A percentile compares a stretch with the other conserved stretches of the same genome.
Conservation (phyloP, 192 early-diverging fungal genomes). For the Coemansia sp. region DNA sequence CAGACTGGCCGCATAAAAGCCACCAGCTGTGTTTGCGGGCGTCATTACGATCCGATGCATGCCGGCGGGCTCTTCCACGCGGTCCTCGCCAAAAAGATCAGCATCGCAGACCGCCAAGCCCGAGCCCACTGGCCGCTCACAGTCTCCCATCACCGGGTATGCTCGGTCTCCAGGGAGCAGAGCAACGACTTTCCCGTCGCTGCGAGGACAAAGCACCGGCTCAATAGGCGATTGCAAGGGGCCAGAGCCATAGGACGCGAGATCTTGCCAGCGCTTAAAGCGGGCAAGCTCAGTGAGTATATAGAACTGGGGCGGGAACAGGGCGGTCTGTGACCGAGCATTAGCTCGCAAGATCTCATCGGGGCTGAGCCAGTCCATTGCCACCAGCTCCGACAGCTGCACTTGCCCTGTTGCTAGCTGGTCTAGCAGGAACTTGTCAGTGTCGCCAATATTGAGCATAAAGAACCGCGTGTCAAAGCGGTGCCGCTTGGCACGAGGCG, state of each 20-base stretch:
- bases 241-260: constrained; percentile 5
- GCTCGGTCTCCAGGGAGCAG: constrained; percentile 45
- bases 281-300: constrained; percentile 55
- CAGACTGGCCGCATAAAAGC: constrained; percentile 22
- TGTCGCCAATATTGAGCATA: constrained; percentile 17
- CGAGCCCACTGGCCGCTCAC: background rate
- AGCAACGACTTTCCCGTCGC: constrained; percentile 24
- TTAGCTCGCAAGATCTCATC: constrained; percentile 58
- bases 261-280: constrained; percentile 49
- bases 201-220: constrained; percentile 27
- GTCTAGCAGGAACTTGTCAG: constrained; percentile 5
- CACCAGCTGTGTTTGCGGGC: constrained; percentile 9
- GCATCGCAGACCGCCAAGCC: constrained; percentile 2
- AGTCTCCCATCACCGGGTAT: constrained; percentile 6
- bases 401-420: constrained; percentile 11
- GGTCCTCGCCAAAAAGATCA: constrained; percentile 10
- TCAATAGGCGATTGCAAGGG: constrained; percentile 16
- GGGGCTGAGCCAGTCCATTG: constrained; percentile 69
- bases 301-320: constrained; percentile 70
- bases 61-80: background rate
- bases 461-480: constrained; percentile 51
- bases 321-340: constrained; percentile 39
- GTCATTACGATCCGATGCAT: constrained; percentile 38
- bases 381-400: constrained; percentile 56
- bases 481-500: constrained; percentile 26